Evolutionary conservation across 202 grass and related monocot genomes (phyloP).

Genomic region (Panicum virgatum): DNA sequence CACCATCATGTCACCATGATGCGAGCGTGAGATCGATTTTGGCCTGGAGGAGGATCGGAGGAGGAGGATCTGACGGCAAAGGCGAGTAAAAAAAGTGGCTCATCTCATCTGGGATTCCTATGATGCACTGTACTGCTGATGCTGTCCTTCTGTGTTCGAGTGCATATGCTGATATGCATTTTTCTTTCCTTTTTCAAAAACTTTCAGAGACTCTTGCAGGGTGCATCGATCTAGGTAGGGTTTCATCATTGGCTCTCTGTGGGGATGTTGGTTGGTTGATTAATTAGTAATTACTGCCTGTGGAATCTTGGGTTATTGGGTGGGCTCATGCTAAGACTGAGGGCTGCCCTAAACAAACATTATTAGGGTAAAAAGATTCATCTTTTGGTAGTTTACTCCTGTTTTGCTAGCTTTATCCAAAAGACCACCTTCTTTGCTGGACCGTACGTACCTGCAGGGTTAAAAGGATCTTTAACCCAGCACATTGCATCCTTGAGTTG

Average conservation of each 20-base stretch:
- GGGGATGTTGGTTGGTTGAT: constrained; percentile 6
- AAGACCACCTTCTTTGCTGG: constrained; percentile 13
- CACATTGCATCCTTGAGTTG: not conserved
- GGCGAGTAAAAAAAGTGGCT: not conserved
- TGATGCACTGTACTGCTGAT: not conserved
- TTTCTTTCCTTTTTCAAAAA: not conserved
- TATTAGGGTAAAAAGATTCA: not conserved
- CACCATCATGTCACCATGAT: constrained; percentile 44
- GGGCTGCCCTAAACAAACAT: not conserved
- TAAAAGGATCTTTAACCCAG: not conserved
- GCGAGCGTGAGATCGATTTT: constrained; percentile 19
- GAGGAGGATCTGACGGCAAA: constrained; percentile 12
- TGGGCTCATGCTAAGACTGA: not conserved
- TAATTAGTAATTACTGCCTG: not conserved
- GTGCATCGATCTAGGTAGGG: not conserved
- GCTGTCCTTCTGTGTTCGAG: constrained; percentile 17
- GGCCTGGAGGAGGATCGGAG: too few relatives aligned
- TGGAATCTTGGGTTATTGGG: not conserved
- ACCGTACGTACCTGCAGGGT: not conserved
- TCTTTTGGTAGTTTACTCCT: not conserved
- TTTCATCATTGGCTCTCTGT: constrained; percentile 7
- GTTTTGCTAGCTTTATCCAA: not conserved
- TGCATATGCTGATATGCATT: too few relatives aligned
- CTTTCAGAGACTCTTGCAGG: not conserved
- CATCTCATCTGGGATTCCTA: constrained; percentile 17